These are phyloP conservation scores for Xylaria sp. DNA, from an alignment of 2,329 filamentous ascomycete species.

Conservation along the genomic window DNA sequence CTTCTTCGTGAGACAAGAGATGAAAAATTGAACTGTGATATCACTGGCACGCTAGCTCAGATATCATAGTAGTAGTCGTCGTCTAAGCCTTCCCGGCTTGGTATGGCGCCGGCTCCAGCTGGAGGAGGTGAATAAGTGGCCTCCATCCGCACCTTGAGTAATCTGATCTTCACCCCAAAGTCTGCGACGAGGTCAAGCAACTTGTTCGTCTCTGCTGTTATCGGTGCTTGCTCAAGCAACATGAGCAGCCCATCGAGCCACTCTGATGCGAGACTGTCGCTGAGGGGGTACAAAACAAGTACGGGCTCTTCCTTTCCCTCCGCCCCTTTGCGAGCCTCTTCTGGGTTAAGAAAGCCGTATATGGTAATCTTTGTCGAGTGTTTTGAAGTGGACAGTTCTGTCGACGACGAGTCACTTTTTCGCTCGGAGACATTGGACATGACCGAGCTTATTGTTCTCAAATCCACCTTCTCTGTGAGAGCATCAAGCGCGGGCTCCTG, in stretches of 20 bases:
- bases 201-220: conserved; percentile 96
- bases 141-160: conserved; percentile 91
- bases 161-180: conserved; percentile 90
- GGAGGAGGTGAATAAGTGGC: conserved; percentile 73
- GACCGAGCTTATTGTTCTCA: conserved; percentile 88
- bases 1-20: conserved; percentile 2
- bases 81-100: conserved; percentile 84
- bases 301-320: conserved; percentile 75
- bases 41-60: conserved; percentile 49
- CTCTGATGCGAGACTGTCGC: conserved; percentile 86
- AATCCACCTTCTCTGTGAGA: conserved; percentile 83
- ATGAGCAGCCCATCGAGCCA: conserved; percentile 97
- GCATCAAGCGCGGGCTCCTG: conserved; percentile 77
- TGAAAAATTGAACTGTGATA: neutral
- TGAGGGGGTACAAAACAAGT: conserved; percentile 83
- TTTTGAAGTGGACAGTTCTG: conserved; percentile 49
- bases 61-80: conserved; percentile 94
- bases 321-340: conserved; percentile 51
- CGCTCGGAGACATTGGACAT: conserved; percentile 85
- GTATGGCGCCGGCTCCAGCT: conserved; percentile 78
- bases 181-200: conserved; percentile 85
- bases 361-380: conserved; percentile 90
- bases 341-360: conserved; percentile 71
- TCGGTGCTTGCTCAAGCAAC: conserved; percentile 93
- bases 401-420: conserved; percentile 54